Evolutionary conservation across 1,284 basidiomycete genomes (phyloP), one percentile per base, ranked within the genome.

Genomic region (Puccinia brachypodii): DNA sequence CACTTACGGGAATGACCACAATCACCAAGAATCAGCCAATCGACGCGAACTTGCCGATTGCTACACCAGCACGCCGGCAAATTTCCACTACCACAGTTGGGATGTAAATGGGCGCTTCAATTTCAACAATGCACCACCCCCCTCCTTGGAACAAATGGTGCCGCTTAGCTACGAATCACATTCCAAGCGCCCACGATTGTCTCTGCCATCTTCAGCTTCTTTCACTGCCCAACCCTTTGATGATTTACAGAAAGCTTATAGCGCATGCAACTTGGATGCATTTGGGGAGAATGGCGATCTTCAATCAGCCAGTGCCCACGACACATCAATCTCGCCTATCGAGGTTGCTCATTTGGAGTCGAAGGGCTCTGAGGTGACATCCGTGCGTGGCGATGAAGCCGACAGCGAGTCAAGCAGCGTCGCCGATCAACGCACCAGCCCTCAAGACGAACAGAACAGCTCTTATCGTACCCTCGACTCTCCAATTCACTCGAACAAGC

Each of bases 111-210:
- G 19, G 4, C 50, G 73, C 38, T 75, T 60, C 40, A 42, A 60
- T 40, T 73, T 73, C 31, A 56, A 13, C 1, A 38, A 47, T 28
- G 11, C 38, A 2, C 33, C 60, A 7, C 36, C 58, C 1, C 33
- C 73, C 13, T 22, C 47, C 38, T 25, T 33, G 2, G 47, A 73
- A 31, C 36, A 31, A 28, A 3, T 33, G 40, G 73, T 40, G 50
- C 38, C 31, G 1, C 53, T 58, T 7, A 75, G 58, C 40, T 42
- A 75, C 38, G 73, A 60, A 42, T 62, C 73, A 16, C 53, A 56
- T 25, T 22, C 73, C 33, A 75, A 75, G 53, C 73, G 73, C 6
- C 73, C 56, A 25, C 31, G 73, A 62, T 31, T 75, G 38, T 58
- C 40, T 16, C 33, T 56, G 36, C 33, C 53, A 16, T 58, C 53